A percentile compares a stretch with the other conserved stretches of the same genome.
These are phyloP conservation scores for Adansonia grandidieri DNA, from an alignment of 441 rosid genomes.

Conservation along the genomic window DNA sequence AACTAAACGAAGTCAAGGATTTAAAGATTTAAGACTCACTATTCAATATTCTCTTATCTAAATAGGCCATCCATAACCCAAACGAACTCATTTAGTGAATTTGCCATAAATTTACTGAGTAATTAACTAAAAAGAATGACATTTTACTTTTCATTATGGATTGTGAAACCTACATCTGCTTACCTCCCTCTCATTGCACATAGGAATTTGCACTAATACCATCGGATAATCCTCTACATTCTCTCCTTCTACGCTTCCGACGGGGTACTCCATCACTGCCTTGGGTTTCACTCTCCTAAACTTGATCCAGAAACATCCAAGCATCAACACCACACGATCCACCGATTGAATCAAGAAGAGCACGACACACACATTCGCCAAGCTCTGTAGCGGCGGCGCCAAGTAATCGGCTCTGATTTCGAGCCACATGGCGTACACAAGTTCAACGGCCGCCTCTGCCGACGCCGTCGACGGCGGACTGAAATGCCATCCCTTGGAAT, in stretches of 20 bases:
- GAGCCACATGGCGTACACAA: slow-evolving; percentile 70
- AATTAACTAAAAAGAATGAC: background rate
- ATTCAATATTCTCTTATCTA: slow-evolving; percentile 13
- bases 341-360: slow-evolving; percentile 83
- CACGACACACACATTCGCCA: slow-evolving; percentile 79
- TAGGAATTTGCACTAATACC: slow-evolving; percentile 92
- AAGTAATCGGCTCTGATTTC: slow-evolving; percentile 66
- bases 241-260: slow-evolving; percentile 36
- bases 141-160: slow-evolving; percentile 12
- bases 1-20: background rate
- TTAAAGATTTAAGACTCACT: background rate
- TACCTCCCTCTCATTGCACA: slow-evolving; percentile 99
- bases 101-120: background rate
- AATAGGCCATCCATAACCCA: background rate
- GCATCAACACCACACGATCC: slow-evolving; percentile 68
- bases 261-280: slow-evolving; percentile 46
- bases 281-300: slow-evolving; percentile 65
- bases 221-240: slow-evolving; percentile 70
- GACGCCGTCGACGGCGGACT: slow-evolving; percentile 75
- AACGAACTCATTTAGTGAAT: background rate
- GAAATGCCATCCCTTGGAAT: slow-evolving; percentile 91
- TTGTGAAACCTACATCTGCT: slow-evolving; percentile 59
- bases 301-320: slow-evolving; percentile 86
- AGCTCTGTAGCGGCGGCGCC: slow-evolving; percentile 80
- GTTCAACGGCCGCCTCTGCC: slow-evolving; percentile 58